These are phyloP conservation scores for Sarocladiaceae sp. DNA, from an alignment of 2,329 filamentous ascomycete genomes.

Conservation along the genomic window DNA sequence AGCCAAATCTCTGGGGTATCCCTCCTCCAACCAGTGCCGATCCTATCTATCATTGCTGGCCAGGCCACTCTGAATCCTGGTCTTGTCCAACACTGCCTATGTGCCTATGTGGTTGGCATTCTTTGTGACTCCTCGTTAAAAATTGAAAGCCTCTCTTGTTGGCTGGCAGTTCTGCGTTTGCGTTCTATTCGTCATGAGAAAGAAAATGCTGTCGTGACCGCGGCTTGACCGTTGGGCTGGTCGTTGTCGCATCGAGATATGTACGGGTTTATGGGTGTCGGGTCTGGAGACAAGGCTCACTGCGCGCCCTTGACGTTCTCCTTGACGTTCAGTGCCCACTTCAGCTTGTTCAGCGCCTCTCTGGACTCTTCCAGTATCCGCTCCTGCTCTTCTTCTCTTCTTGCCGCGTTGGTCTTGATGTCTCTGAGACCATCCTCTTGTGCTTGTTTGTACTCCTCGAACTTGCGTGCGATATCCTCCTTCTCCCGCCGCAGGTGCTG, in stretches of 20 bases:
- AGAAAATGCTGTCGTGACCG: slow-evolving; percentile 8
- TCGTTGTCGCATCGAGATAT: slow-evolving; percentile 1
- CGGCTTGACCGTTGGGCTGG: neutral
- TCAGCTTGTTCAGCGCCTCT: slow-evolving; percentile 59
- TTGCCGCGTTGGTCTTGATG: slow-evolving; percentile 51
- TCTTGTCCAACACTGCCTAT: too few species aligned
- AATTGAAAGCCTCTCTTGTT: too few species aligned
- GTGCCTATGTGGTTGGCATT: too few species aligned
- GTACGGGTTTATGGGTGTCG: too few species aligned
- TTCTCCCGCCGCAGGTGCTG: slow-evolving; percentile 55
- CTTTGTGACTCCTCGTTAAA: too few species aligned
- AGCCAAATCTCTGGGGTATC: slow-evolving; percentile 7
- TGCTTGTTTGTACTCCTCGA: slow-evolving; percentile 57
- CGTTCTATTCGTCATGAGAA: slow-evolving; percentile 2
- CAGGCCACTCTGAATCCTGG: too few species aligned
- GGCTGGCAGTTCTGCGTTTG: too few species aligned
- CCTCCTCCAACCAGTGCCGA: too few species aligned
- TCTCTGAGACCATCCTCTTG: slow-evolving; percentile 55
- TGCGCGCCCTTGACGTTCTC: slow-evolving; percentile 50
- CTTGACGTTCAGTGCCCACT: slow-evolving; percentile 66
- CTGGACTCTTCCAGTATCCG: slow-evolving; percentile 50
- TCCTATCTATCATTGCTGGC: neutral
- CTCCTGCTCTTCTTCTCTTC: slow-evolving; percentile 56
- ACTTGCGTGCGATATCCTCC: slow-evolving; percentile 51
- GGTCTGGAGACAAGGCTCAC: slow-evolving; percentile 31